These are phyloP conservation scores for Nitzschia sp. DNA, from an alignment of 108 stramenopile genomes.

Conservation along the genomic window DNA sequence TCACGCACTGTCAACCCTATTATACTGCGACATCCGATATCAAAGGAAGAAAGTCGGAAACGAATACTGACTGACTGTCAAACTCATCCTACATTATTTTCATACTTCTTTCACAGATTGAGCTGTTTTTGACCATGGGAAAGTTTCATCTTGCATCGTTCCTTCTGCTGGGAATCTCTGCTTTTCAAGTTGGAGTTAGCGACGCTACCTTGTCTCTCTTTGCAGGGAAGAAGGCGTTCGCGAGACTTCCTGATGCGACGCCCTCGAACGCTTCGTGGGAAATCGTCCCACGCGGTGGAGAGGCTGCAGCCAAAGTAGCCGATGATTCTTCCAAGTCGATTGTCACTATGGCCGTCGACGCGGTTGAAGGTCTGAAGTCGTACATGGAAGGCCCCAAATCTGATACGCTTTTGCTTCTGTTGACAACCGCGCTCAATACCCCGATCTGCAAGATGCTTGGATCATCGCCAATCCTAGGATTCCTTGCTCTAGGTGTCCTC, in stretches of 20 bases:
- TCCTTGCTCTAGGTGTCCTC: constrained; percentile 74
- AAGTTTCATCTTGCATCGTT: neutral
- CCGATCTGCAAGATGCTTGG: constrained; percentile 73
- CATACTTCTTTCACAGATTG: no score
- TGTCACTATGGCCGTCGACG: constrained; percentile 20
- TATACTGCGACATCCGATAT: no score
- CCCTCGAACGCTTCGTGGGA: constrained; percentile 23
- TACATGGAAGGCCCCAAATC: constrained; percentile 82
- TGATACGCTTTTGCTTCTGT: constrained; percentile 82
- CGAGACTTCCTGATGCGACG: neutral
- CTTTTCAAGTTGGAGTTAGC: neutral
- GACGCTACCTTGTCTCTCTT: neutral
- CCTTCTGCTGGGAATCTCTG: no score
- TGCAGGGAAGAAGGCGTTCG: neutral
- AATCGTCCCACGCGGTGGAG: constrained; percentile 37
- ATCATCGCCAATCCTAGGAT: constrained; percentile 90
- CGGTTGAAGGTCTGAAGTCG: constrained; percentile 35
- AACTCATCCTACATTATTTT: no score
- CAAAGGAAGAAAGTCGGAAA: no score
- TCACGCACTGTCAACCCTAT: no score
- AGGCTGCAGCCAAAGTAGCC: neutral
- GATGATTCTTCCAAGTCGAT: constrained; percentile 4
- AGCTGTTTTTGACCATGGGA: neutral
- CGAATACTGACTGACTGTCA: no score
- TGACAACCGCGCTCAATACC: constrained; percentile 81